Conservation (phyloP, 2,329 filamentous ascomycete genomes). For the Blastomyces gilchristii region DNA sequence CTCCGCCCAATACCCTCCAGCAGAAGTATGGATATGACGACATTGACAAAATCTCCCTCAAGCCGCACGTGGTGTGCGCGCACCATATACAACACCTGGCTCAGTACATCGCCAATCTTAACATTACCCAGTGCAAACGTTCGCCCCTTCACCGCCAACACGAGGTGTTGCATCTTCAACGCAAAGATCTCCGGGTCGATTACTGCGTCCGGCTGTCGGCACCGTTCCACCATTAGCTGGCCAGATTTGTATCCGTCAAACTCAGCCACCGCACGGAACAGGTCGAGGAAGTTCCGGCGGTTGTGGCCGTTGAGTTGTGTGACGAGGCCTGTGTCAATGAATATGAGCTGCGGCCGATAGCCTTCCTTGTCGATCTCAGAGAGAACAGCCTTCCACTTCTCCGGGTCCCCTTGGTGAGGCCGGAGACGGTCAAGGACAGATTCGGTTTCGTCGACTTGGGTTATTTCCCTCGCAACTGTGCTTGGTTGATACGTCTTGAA, state of each 20-base stretch:
- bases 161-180: constrained; percentile 91
- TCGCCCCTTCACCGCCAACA: constrained; percentile 77
- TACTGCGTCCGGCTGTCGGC: constrained; percentile 82
- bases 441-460: constrained; percentile 59
- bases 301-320: constrained; percentile 86
- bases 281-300: constrained; percentile 79
- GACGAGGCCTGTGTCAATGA: constrained; percentile 92
- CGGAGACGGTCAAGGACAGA: constrained; percentile 70
- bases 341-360: constrained; percentile 86
- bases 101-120: constrained; percentile 90
- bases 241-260: constrained; percentile 96
- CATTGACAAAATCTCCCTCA: constrained; percentile 96
- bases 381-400: constrained; percentile 65
- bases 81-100: constrained; percentile 85
- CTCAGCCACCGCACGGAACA: constrained; percentile 91
- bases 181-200: constrained; percentile 85
- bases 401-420: constrained; percentile 57
- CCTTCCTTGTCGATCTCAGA: constrained; percentile 71
- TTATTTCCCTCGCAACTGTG: constrained; percentile 23
- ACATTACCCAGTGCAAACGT: constrained; percentile 89
- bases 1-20: constrained; percentile 87
- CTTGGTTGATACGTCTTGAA: constrained; percentile 36
- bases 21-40: constrained; percentile 86
- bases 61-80: constrained; percentile 82
- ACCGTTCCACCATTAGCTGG: constrained; percentile 90